Base-by-base conservation (phyloP, 257 asterid genomes). In the Solanum phureja region DNA sequence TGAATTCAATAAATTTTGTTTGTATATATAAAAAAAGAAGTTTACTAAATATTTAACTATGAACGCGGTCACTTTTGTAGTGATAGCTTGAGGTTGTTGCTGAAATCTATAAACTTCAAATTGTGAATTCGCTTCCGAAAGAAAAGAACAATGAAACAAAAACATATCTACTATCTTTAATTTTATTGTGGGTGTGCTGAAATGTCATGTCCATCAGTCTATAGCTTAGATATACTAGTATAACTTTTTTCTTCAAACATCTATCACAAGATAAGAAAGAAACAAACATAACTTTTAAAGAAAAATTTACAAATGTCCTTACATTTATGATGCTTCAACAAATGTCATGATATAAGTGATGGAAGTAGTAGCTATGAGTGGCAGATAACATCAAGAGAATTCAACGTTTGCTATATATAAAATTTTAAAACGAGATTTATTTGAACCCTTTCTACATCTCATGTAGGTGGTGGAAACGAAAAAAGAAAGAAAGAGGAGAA, bases 201-300 rank as follows among this genome's bases (percentile, higher is more conserved):
- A 74, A 8, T 79, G 85, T 79, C 85, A 31, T 79, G 85, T 79
- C 66, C 27, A 79, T 79, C 84, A 24, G 19, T 74, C 52, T 42
- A n/a, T 52, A 16, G 62, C 3, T 52, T 52, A 52, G 62, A 52
- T 52, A 52, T 52, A 52, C 62, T 79, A 44, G 16, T n/a, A 42
- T 10, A 35, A 14, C 10, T 2, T 40, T 37, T 7, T 42, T 42
- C 49, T 42, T 42, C 49, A 42, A 42, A 42, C 49, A 42, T 42
- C 4, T 11, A 42, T 0, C 49, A 42, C 49, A 42, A 10, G 19
- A 74, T 2, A 6, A 74, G 46, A 38, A 1, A 38, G 21, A 73
- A 34, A 73, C 0, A 35, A 19, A 72, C 13, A 71, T 31, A 69
- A 6, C 3, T 72, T 72, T 19, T 35, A 4, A 9, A 74, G 6